These are phyloP conservation scores for Stentor coeruleus DNA, from an alignment of 73 alveolate genomes.

Conservation along the genomic window DNA sequence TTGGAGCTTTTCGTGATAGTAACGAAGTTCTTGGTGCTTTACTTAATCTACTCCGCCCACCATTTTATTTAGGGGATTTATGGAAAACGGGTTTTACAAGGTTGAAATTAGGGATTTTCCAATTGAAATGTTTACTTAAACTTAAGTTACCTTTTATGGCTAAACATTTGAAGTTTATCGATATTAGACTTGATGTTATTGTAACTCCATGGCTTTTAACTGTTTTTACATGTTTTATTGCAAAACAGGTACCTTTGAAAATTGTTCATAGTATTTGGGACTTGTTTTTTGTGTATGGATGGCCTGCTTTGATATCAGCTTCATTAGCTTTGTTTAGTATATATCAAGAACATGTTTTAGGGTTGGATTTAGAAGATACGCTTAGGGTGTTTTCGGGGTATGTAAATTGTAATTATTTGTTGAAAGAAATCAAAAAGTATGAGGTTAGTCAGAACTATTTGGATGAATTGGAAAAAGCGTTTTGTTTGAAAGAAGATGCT, in stretches of 20 bases:
- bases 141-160: constrained; percentile 9
- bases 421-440: neutral
- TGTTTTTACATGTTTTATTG: constrained; percentile 11
- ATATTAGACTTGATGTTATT: constrained; percentile 9
- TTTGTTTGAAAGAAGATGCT: constrained; percentile 17
- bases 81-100: constrained; percentile 27
- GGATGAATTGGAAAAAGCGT: constrained; percentile 24
- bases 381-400: neutral
- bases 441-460: neutral
- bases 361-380: neutral
- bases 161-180: constrained; percentile 2
- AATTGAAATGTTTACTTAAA: neutral
- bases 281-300: constrained; percentile 18
- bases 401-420: neutral
- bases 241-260: neutral
- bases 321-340: neutral
- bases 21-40: constrained; percentile 12
- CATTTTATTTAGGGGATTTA: constrained; percentile 11
- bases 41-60: neutral
- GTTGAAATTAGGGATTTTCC: constrained; percentile 15
- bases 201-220: constrained; percentile 25
- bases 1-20: constrained; percentile 15
- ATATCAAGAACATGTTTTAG: neutral
- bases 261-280: constrained; percentile 22
- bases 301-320: constrained; percentile 27